Evolutionary conservation across 2,329 filamentous ascomycete genomes (phyloP).

Genomic region (Ilyonectria sp.): DNA sequence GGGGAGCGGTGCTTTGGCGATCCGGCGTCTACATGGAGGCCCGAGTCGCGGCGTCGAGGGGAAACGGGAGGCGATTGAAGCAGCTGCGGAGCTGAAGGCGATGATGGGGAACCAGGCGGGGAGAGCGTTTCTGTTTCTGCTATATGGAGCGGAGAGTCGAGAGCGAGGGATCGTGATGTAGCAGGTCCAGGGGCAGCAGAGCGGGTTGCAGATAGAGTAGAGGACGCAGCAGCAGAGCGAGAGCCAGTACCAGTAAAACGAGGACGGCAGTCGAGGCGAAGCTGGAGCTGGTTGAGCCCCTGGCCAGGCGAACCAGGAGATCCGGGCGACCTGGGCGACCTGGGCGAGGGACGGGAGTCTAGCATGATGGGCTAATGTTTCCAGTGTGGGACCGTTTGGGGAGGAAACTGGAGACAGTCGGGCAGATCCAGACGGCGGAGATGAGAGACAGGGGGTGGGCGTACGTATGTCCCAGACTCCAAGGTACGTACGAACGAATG

Average conservation of each 20-base stretch:
- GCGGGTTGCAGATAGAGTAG: slow-evolving; percentile 30
- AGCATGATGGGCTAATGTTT: slow-evolving; percentile 51
- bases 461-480: background rate
- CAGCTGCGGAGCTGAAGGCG: slow-evolving; percentile 29
- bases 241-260: slow-evolving; percentile 38
- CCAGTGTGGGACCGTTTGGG: slow-evolving; percentile 27
- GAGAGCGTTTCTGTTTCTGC: slow-evolving; percentile 22
- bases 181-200: slow-evolving; percentile 30
- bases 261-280: slow-evolving; percentile 44
- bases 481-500: background rate
- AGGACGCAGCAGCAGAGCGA: slow-evolving; percentile 4
- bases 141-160: slow-evolving; percentile 12
- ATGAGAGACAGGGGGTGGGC: slow-evolving; percentile 19
- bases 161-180: background rate
- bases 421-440: slow-evolving; percentile 29
- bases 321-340: background rate
- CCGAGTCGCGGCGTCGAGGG: slow-evolving; percentile 42
- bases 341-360: slow-evolving; percentile 26
- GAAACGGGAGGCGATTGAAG: slow-evolving; percentile 39
- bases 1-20: slow-evolving; percentile 51
- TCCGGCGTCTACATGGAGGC: slow-evolving; percentile 47
- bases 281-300: slow-evolving; percentile 42
- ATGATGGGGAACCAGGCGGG: background rate
- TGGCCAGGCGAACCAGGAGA: slow-evolving; percentile 29
- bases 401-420: slow-evolving; percentile 27